These are phyloP conservation scores for Ailanthus altissimus DNA, from an alignment of 345 rosid species.

Conservation along the genomic window DNA sequence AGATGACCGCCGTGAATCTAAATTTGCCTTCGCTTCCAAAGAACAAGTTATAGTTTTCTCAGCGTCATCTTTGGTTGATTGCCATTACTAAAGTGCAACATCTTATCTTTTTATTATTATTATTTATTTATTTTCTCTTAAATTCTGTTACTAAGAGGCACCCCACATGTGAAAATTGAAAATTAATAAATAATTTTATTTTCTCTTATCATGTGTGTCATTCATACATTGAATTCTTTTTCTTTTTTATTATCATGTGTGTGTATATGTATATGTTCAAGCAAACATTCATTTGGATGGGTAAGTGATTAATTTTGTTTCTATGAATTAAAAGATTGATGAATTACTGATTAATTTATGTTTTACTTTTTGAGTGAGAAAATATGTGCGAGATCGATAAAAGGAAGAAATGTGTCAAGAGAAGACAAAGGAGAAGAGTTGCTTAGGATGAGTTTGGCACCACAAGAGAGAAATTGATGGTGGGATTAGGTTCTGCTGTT, in stretches of 20 bases:
- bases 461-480: conserved; percentile 29
- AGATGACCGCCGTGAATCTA: conserved; percentile 31
- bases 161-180: background rate
- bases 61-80: conserved; percentile 60
- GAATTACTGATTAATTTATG: no score
- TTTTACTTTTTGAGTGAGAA: no score
- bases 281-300: no score
- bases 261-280: no score
- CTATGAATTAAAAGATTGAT: no score
- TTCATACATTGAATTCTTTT: no score
- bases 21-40: conserved; percentile 34
- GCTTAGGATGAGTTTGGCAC: conserved; percentile 21
- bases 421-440: background rate
- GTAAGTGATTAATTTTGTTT: no score
- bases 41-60: conserved; percentile 62
- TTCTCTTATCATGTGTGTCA: background rate
- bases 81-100: conserved; percentile 45
- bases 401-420: background rate
- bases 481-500: conserved; percentile 33
- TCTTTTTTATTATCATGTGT: no score
- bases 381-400: no score
- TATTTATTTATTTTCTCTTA: background rate
- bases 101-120: background rate
- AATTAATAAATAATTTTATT: background rate
- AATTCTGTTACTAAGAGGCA: background rate